Evolutionary conservation across 495 filamentous ascomycete species (phyloP).

Genomic region (Hypoxylon lenormandii): DNA sequence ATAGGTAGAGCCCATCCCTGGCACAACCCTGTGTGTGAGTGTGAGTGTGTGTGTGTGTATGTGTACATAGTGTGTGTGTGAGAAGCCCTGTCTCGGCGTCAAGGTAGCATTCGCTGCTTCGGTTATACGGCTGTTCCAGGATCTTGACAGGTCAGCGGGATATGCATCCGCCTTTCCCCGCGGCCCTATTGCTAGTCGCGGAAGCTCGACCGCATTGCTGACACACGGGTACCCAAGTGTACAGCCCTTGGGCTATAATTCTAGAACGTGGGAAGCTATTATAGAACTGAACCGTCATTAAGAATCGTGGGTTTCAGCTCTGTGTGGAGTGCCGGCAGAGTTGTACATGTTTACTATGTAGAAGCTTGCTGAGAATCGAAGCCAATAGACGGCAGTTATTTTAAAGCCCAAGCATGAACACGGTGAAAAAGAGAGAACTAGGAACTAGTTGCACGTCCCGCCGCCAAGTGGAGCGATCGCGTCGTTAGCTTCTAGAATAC

Average conservation of each 20-base stretch:
- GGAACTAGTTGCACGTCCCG: too few relatives aligned
- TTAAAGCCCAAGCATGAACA: too few relatives aligned
- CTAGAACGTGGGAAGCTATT: slow-evolving; percentile 13
- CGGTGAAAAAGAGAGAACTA: too few relatives aligned
- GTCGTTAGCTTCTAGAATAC: too few relatives aligned
- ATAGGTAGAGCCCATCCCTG: slow-evolving; percentile 2
- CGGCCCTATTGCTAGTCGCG: slow-evolving; percentile 37
- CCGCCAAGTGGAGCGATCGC: too few relatives aligned
- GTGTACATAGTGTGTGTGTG: too few relatives aligned
- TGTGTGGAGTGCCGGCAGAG: not conserved
- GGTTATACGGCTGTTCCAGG: slow-evolving; percentile 10
- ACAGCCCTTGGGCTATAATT: slow-evolving; percentile 14
- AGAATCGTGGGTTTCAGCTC: slow-evolving; percentile 3
- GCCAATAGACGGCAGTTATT: too few relatives aligned
- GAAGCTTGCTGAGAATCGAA: too few relatives aligned
- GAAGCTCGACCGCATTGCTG: slow-evolving; percentile 8
- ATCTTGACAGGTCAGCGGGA: slow-evolving; percentile 36
- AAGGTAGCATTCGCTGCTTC: slow-evolving; percentile 28
- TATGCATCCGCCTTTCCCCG: slow-evolving; percentile 48
- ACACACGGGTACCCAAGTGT: slow-evolving; percentile 17
- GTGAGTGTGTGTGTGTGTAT: too few relatives aligned
- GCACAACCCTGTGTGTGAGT: too few relatives aligned
- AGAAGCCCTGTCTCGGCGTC: slow-evolving; percentile 4
- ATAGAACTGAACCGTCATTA: slow-evolving; percentile 1
- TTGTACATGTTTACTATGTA: too few relatives aligned